Conservation (phyloP, 257 asterid genomes). For the Sherardia arvensis region DNA sequence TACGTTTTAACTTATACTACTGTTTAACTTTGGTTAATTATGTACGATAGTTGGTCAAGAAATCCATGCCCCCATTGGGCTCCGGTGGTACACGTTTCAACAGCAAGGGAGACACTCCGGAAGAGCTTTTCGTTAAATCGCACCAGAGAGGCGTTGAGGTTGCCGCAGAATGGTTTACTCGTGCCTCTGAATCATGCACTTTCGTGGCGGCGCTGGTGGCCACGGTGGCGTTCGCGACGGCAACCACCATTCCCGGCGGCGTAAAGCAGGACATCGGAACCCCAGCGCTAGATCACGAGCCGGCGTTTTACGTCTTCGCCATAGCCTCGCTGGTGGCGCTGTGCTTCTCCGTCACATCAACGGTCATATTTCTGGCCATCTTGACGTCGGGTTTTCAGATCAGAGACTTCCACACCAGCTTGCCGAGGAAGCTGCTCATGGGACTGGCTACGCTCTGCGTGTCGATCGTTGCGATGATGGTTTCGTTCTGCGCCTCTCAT, state of each 20-base stretch:
- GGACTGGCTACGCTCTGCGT: slow-evolving; percentile 3
- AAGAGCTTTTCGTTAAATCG: not conserved
- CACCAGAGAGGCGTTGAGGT: not conserved
- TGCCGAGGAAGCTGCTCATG: slow-evolving; percentile 1
- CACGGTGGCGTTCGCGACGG: slow-evolving; percentile 7
- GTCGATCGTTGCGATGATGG: slow-evolving; percentile 2
- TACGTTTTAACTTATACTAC: no score
- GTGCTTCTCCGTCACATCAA: no score
- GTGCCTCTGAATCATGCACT: slow-evolving; percentile 1
- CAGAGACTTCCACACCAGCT: not conserved
- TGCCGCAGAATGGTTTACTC: not conserved
- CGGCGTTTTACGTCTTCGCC: no score
- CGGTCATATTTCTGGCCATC: slow-evolving; percentile 3
- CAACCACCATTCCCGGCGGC: slow-evolving; percentile 6
- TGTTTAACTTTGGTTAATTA: no score
- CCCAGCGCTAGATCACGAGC: not conserved
- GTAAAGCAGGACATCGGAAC: not conserved
- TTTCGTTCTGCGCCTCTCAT: slow-evolving; percentile 6
- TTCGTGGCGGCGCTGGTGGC: slow-evolving; percentile 6
- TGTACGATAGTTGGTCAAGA: no score
- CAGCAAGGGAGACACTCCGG: not conserved
- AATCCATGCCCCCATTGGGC: no score
- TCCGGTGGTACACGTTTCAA: no score
- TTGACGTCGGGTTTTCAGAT: not conserved
- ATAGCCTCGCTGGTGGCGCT: slow-evolving; percentile 4